These are phyloP conservation scores for Dentipellis fragilis DNA, from an alignment of 768 basidiomycete genomes.

Conservation along the genomic window DNA sequence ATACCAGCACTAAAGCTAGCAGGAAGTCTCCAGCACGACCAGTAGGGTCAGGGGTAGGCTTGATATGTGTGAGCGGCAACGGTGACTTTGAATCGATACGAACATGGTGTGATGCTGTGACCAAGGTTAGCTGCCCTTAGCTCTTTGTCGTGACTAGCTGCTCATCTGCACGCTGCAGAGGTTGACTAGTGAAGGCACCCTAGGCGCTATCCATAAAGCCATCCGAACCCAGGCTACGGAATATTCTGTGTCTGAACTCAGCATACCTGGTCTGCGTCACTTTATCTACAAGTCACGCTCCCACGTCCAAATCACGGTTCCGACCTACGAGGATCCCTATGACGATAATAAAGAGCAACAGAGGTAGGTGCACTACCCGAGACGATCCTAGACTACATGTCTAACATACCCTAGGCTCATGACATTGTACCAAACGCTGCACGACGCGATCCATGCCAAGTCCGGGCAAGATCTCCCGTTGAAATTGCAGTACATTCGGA, in stretches of 20 bases:
- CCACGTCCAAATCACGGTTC: slow-evolving; percentile 83
- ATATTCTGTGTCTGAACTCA: slow-evolving; percentile 64
- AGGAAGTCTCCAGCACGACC: not conserved
- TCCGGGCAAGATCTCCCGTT: slow-evolving; percentile 73
- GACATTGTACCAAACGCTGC: slow-evolving; percentile 79
- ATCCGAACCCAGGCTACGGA: slow-evolving; percentile 41
- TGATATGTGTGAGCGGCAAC: slow-evolving; percentile 75
- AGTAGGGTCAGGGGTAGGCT: slow-evolving; percentile 25
- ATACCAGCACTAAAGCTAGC: not conserved
- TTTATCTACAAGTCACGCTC: slow-evolving; percentile 90
- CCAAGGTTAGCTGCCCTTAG: slow-evolving; percentile 34
- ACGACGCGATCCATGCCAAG: slow-evolving; percentile 85
- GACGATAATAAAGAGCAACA: slow-evolving; percentile 46
- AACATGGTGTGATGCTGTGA: slow-evolving; percentile 60
- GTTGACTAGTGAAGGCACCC: slow-evolving; percentile 49
- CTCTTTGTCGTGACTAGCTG: not conserved
- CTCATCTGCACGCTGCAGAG: slow-evolving; percentile 32
- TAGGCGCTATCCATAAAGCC: slow-evolving; percentile 39
- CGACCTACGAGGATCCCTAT: slow-evolving; percentile 83
- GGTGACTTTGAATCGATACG: slow-evolving; percentile 81
- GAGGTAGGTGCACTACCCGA: slow-evolving; percentile 32
- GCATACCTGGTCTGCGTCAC: slow-evolving; percentile 86
- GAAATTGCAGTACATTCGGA: slow-evolving; percentile 81
- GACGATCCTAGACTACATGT: not conserved
- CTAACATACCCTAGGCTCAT: slow-evolving; percentile 43